Percentiles rank a stretch among this genome's conserved stretches.
Evolutionary conservation across 371 early-diverging fungal species (phyloP).

Genomic region (Mucor circinelloides): DNA sequence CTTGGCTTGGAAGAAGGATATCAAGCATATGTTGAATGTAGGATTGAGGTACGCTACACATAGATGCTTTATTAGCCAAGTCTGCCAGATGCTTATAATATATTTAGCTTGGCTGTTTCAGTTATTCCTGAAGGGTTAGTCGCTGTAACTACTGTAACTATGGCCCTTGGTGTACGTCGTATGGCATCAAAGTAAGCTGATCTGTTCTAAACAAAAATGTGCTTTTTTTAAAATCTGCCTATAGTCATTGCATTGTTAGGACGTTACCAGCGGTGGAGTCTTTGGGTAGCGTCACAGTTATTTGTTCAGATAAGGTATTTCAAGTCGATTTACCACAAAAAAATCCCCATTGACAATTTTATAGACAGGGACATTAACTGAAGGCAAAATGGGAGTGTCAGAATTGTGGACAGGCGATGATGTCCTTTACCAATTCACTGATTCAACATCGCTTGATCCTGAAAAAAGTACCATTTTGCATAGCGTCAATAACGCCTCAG

Average conservation of each 20-base stretch:
- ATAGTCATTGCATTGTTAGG: constrained; percentile 22
- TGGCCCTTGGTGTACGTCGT: constrained; percentile 78
- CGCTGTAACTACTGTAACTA: constrained; percentile 70
- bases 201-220: background rate
- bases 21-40: constrained; percentile 70
- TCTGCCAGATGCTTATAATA: background rate
- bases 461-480: background rate
- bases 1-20: constrained; percentile 41
- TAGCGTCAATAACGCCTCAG: background rate
- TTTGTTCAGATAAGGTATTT: constrained; percentile 79
- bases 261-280: constrained; percentile 68
- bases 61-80: background rate
- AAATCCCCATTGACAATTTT: background rate
- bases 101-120: constrained; percentile 73
- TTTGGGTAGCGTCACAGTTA: constrained; percentile 85
- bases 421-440: background rate
- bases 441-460: background rate
- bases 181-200: constrained; percentile 35
- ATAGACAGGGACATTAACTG: constrained; percentile 61
- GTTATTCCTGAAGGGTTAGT: constrained; percentile 94
- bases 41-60: background rate
- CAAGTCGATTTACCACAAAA: background rate
- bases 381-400: constrained; percentile 36
- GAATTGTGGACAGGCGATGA: background rate
- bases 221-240: background rate